Evolutionary conservation across 768 basidiomycete genomes (phyloP), one percentile per base, ranked within the genome.

Genomic region (Podaxis sp.): DNA sequence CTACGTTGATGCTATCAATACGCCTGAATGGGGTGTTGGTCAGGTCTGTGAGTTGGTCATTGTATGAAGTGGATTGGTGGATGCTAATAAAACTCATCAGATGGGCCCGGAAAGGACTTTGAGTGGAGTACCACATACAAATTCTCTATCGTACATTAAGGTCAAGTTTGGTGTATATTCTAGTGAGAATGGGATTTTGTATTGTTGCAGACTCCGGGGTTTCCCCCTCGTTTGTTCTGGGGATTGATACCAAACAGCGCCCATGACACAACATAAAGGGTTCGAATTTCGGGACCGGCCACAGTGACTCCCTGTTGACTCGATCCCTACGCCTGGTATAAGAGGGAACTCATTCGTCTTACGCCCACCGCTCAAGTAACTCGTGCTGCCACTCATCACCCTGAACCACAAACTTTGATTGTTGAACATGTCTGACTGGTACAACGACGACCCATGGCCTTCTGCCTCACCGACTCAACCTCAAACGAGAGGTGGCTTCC

Each of bases 1-100:
- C 8, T 81, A 80, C 64, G 73, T 85, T 47, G 83, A 80, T 67
- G 83, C 83, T 11, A 83, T 85, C 57, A 82, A 85, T 63, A 82
- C 78, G 4, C 84, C 83, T 0, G 79, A 84, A 68, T 85, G 81
- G 81, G 71, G 72, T 17, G 74, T 82, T 2, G 77, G 85, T 68
- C 81, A 83, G 65, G 83, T 85, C 51, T 81, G 81, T 83, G 64
- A 66, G 82, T 75, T 37, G 6, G 37, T 57, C 29, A 56, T 37
- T n/a, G 50, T 22, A 15, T 46, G 59, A 47, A 46, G 17, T 54
- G 22, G 19, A 13, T 22, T 17, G 3, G 29, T 27, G 12, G 37
- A 0, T 55, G 56, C n/a, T 51, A 24, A 65, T 38, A 15, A 57
- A n/a, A n/a, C 37, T 40, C 6, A 38, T 12, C 61, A 81, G 81